Evolutionary conservation across 2,329 filamentous ascomycete genomes (phyloP).

Genomic region (Teratosphaeria epicoccoides): DNA sequence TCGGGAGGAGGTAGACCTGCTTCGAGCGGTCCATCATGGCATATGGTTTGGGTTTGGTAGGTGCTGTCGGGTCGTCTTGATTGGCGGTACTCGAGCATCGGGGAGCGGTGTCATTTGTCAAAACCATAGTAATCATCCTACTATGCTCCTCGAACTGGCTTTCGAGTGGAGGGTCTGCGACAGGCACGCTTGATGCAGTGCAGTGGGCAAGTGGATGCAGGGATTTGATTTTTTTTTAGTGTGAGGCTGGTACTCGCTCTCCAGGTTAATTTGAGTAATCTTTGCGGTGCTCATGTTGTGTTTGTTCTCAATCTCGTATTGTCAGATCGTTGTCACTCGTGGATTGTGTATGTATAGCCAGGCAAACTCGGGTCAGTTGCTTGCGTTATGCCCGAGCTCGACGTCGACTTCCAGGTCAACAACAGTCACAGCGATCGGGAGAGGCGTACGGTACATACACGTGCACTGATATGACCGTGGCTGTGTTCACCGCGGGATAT

Average conservation of each 20-base stretch:
- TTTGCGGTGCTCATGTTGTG: not conserved
- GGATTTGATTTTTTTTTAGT: not conserved
- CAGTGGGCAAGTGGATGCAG: not conserved
- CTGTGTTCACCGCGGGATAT: too few relatives aligned
- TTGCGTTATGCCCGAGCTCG: too few relatives aligned
- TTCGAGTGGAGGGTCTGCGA: constrained; percentile 5
- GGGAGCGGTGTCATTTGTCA: constrained; percentile 6
- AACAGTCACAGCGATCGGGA: too few relatives aligned
- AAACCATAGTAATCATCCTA: constrained; percentile 21
- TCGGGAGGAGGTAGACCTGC: constrained; percentile 27
- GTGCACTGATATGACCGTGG: too few relatives aligned
- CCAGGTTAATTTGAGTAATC: not conserved
- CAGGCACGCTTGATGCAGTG: constrained; percentile 6
- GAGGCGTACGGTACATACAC: too few relatives aligned
- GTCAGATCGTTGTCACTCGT: not conserved
- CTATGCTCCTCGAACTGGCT: constrained; percentile 12
- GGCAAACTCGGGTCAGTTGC: too few relatives aligned
- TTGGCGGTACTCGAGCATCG: constrained; percentile 9
- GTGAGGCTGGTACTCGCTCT: not conserved
- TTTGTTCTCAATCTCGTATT: not conserved
- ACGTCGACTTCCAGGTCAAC: too few relatives aligned
- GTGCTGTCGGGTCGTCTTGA: constrained; percentile 13
- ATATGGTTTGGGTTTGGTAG: constrained; percentile 1
- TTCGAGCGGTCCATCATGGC: constrained; percentile 16
- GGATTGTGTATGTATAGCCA: too few relatives aligned